Base-by-base conservation (phyloP, 441 rosid genomes). In the Syzygium malaccense region DNA sequence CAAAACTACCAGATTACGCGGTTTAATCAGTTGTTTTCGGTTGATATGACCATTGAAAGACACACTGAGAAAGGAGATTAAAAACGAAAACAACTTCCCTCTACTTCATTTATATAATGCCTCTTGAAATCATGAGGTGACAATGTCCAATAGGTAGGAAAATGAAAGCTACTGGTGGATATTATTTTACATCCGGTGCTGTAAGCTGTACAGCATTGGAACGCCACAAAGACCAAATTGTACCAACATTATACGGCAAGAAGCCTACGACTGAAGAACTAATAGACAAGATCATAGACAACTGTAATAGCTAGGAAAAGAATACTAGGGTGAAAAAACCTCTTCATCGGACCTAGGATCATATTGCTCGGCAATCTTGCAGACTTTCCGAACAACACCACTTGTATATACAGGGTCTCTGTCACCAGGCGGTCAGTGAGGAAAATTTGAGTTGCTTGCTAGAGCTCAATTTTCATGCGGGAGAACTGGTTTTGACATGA, bases 401-500 rank as follows among this genome's bases (percentile, higher is more conserved):
- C 91, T 93, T 90, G 93, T 95, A 94, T 95, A 85, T 95, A 96
- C 98, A 95, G 83, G 91, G 90, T 87, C 92, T 48, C 92, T 88
- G 85, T 92, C 85, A 41, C 83, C 83, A 23, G 83, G 51, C 51
- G 12, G n/a, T 23, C 83, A 41, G 83, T 75, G n/a, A 37, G 51
- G 51, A 23, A 75, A 37, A 75, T 6, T 23, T 23, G 48, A 75
- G 83, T 23, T 1, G 90, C 91, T 66, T 85, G 86, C 85, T 93
- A 95, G 90, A 93, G 94, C 94, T 96, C 97, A 56, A 91, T 89
- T 92, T 95, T 96, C 96, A 92, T 92, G 90, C 90, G 91, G 41
- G 94, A 80, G 62, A 86, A 93, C 91, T 92, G 94, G 87, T 62
- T 89, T 87, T 93, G 87, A 86, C 96, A 97, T 95, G 95, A 93